Percentiles rank a stretch among this genome's conserved stretches.
Evolutionary conservation across 768 basidiomycete species (phyloP).

Genomic region (Lactarius sanguifluus): DNA sequence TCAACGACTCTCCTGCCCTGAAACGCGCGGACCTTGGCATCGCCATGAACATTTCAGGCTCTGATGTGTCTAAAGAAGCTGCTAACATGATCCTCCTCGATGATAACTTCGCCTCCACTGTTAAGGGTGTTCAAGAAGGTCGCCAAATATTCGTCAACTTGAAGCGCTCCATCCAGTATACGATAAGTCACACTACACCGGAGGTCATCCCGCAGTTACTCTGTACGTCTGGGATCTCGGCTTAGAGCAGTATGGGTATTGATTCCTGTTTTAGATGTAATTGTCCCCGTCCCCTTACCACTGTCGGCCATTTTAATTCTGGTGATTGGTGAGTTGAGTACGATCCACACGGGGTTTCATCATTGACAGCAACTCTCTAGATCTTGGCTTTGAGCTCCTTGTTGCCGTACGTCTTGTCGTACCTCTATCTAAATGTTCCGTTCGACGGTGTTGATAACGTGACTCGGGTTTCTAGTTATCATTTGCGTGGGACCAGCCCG

Average conservation of each 20-base stretch:
- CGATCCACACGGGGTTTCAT: neutral
- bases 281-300: constrained; percentile 65
- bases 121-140: constrained; percentile 69
- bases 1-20: constrained; percentile 69
- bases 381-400: constrained; percentile 70
- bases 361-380: constrained; percentile 35
- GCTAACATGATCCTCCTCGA: constrained; percentile 73
- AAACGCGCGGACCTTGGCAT: constrained; percentile 74
- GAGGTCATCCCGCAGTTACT: constrained; percentile 69
- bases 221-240: constrained; percentile 40
- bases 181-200: constrained; percentile 64
- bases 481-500: constrained; percentile 72
- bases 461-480: constrained; percentile 45
- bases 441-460: neutral
- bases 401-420: constrained; percentile 51
- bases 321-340: constrained; percentile 53
- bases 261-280: constrained; percentile 47
- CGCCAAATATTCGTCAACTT: constrained; percentile 70
- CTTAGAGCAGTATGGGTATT: constrained; percentile 1
- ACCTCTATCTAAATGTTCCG: too few relatives aligned
- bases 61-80: constrained; percentile 72
- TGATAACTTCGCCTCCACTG: constrained; percentile 72
- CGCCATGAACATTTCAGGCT: constrained; percentile 74
- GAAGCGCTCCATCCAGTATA: constrained; percentile 71
- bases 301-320: constrained; percentile 68